Evolutionary conservation across 2,329 filamentous ascomycete species (phyloP), one percentile per base, ranked within the genome.

Genomic region (Sporothrix globosa): DNA sequence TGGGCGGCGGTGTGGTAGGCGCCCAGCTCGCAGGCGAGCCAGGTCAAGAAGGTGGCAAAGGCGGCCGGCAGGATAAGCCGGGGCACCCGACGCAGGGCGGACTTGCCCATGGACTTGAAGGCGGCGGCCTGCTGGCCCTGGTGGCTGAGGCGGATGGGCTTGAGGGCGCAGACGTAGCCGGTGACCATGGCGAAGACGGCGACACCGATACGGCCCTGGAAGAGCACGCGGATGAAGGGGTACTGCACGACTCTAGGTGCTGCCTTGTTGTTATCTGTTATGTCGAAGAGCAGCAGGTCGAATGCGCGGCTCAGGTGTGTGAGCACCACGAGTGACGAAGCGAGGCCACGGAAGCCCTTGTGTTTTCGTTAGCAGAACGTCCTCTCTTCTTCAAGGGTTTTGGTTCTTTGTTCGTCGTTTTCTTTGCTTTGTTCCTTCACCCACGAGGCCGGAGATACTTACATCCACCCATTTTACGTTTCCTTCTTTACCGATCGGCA

Each of bases 101-200:
- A 87, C 73, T 83, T 84, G 70, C 85, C 83, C 73, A 90, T 83
- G 52, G 84, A 82, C 24, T 76, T 79, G 73, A 87, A 84, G 14
- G 86, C 86, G 0, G 81, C 81, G 54, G 86, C 82, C 70, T 83
- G 82, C 74, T 86, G 83, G 67, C 86, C 87, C 44, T 84, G 80
- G 68, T 85, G 83, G 75, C 81, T 84, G 67, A 86, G 83, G 69
- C 83, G 82, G 71, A 90, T 83, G 19, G 87, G 86, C 75, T 89
- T 88, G 68, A 89, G 81, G 3, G 86, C 84, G 78, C 88, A 89
- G 67, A 89, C 87, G 75, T 88, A 90, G 70, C 87, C 87, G 27
- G 88, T 87, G 52, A 90, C 86, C 61, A 91, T 82, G 75, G 89
- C 85, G 78, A 91, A 90, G 73, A 90, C 87, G 17, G 87, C 85